phyloP scores from a whole-genome alignment of 2,329 filamentous ascomycete genomes.

The Neurospora sp. region DNA sequence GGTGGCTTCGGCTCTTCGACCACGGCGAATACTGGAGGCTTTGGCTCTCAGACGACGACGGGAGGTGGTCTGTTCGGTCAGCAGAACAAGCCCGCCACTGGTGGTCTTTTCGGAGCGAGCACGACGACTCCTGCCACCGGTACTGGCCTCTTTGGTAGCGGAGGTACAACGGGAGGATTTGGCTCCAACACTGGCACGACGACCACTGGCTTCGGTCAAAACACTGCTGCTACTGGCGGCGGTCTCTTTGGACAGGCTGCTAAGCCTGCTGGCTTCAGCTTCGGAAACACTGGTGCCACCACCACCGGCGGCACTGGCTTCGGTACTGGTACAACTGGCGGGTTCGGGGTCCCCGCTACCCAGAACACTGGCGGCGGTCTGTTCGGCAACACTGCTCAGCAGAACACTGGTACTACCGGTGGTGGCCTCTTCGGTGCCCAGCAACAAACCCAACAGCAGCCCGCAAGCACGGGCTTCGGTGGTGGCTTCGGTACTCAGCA shows the following conservation, averaged over 20 bases:
- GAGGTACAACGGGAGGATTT: conserved; percentile 10
- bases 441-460: conserved; percentile 16
- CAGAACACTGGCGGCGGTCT: conserved; percentile 22
- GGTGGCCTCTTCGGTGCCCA: conserved; percentile 22
- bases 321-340: not conserved
- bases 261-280: conserved; percentile 15
- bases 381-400: conserved; percentile 25
- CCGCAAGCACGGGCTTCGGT: conserved; percentile 20
- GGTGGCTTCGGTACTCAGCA: conserved; percentile 18
- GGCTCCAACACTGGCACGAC: conserved; percentile 7
- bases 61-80: conserved; percentile 34
- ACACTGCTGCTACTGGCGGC: conserved; percentile 13
- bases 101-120: conserved; percentile 34
- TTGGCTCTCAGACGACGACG: conserved; percentile 24
- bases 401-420: conserved; percentile 9
- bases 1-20: conserved; percentile 23
- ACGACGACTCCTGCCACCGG: conserved; percentile 12
- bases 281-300: conserved; percentile 11
- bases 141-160: conserved; percentile 38
- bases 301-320: conserved; percentile 9
- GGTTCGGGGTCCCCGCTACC: conserved; percentile 6
- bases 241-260: conserved; percentile 26
- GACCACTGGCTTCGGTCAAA: conserved; percentile 9
- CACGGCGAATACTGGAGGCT: conserved; percentile 23
- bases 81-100: conserved; percentile 17